phyloP scores from a whole-genome alignment of 2,329 filamentous ascomycete species.

The Lasiodiplodia sp. region DNA sequence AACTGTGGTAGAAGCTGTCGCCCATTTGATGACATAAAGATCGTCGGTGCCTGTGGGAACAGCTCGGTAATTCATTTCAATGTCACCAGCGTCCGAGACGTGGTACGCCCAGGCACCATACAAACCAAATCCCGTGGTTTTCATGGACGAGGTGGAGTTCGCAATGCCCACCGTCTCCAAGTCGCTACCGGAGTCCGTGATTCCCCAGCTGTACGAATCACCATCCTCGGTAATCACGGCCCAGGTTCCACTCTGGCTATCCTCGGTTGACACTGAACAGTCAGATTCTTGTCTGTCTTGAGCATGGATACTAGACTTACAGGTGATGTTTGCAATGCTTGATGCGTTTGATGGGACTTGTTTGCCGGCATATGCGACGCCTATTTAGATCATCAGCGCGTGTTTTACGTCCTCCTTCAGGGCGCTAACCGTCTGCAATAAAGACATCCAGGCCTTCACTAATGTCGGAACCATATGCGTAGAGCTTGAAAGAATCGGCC shows the following conservation, averaged over 20 bases:
- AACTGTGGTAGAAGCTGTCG: conserved; percentile 10
- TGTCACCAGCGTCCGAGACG: conserved; percentile 34
- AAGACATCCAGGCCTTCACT: conserved; percentile 41
- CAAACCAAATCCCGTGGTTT: conserved; percentile 40
- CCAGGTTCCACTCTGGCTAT: conserved; percentile 32
- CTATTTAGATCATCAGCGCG: conserved; percentile 33
- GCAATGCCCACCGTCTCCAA: conserved; percentile 40
- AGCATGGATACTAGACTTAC: conserved; percentile 31
- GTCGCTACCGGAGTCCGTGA: conserved; percentile 33
- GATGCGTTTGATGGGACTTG: conserved; percentile 32
- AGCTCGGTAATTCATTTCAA: conserved; percentile 38
- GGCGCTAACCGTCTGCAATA: conserved; percentile 44
- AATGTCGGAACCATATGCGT: conserved; percentile 40
- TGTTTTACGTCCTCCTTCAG: no score
- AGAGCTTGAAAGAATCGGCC: conserved; percentile 37
- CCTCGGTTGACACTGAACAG: conserved; percentile 33
- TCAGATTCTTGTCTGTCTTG: background rate
- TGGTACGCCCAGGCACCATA: conserved; percentile 45
- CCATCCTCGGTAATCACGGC: conserved; percentile 33
- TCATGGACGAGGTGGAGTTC: conserved; percentile 31
- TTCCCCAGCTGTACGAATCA: conserved; percentile 36
- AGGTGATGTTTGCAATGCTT: conserved; percentile 41
- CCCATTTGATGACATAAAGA: conserved; percentile 33
- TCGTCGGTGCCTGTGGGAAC: conserved; percentile 31
- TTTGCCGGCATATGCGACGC: conserved; percentile 44